phyloP scores from a whole-genome alignment of 176 grass and related monocot species.

The Typha latifolia region DNA sequence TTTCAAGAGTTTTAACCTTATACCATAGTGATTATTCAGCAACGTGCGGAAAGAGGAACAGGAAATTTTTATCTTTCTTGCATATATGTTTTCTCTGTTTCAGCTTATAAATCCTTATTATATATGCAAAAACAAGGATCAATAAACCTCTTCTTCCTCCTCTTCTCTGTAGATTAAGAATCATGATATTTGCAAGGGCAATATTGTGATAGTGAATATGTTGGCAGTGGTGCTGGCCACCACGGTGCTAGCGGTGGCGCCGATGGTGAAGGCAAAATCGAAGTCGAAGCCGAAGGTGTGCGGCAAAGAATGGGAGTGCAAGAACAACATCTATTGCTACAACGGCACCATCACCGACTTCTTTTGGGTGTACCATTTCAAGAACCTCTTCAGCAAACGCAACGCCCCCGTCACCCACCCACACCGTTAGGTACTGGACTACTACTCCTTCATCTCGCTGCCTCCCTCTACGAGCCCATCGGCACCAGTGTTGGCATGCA shows the following conservation, averaged over 20 bases:
- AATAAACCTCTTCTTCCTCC: neutral
- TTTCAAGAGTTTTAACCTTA: no score
- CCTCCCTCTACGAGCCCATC: conserved; percentile 50
- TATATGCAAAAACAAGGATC: no score
- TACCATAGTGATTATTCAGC: no score
- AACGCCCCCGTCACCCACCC: conserved; percentile 38
- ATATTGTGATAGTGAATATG: conserved; percentile 8
- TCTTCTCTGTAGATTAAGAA: neutral
- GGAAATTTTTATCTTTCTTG: no score
- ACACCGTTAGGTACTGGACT: conserved; percentile 66
- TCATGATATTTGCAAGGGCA: neutral
- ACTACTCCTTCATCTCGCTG: conserved; percentile 69
- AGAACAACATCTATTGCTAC: conserved; percentile 67
- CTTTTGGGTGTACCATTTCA: conserved; percentile 79
- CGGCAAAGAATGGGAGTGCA: conserved; percentile 83
- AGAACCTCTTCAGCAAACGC: conserved; percentile 70
- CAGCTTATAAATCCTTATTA: no score
- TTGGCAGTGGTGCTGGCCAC: conserved; percentile 7
- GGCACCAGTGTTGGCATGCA: conserved; percentile 64
- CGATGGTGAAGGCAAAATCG: conserved; percentile 12
- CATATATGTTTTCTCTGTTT: no score
- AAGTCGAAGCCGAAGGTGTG: conserved; percentile 39
- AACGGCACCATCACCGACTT: conserved; percentile 68
- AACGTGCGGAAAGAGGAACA: no score
- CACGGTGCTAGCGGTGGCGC: conserved; percentile 3